Conservation (phyloP, 805 yeast species). For the Saccharomycopsis javanensis region DNA sequence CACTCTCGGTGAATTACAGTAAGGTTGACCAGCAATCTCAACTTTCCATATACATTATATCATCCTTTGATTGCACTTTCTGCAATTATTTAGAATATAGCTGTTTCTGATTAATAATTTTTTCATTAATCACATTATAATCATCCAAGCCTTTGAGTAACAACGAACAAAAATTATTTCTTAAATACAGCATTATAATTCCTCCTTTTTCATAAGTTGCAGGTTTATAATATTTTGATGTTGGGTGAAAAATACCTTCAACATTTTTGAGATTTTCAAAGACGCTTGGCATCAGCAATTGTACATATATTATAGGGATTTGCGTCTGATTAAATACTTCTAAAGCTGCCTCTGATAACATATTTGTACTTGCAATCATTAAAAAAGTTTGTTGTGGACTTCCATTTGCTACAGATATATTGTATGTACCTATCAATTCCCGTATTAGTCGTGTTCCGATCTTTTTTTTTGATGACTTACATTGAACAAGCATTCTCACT, state of each 20-base stretch:
- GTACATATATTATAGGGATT: slow-evolving; percentile 6
- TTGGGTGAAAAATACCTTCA: background rate
- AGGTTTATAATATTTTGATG: background rate
- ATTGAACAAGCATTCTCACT: slow-evolving; percentile 13
- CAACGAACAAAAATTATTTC: slow-evolving; percentile 9
- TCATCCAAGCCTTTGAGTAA: slow-evolving; percentile 10
- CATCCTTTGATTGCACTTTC: background rate
- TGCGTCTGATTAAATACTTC: slow-evolving; percentile 6
- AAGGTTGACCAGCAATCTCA: too few species aligned
- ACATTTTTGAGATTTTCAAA: background rate
- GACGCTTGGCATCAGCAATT: slow-evolving; percentile 3
- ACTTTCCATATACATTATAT: too few species aligned
- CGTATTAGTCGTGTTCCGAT: slow-evolving; percentile 10
- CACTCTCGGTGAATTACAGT: too few species aligned
- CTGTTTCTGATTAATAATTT: slow-evolving; percentile 6
- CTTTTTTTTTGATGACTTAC: slow-evolving; percentile 15
- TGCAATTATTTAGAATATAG: background rate
- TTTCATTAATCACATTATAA: slow-evolving; percentile 5
- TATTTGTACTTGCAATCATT: slow-evolving; percentile 9
- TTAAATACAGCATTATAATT: slow-evolving; percentile 9
- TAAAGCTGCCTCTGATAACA: slow-evolving; percentile 11
- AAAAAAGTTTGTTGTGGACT: slow-evolving; percentile 1
- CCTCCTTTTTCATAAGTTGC: slow-evolving; percentile 9
- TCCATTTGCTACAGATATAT: background rate
- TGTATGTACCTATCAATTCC: slow-evolving; percentile 14